These are phyloP conservation scores for Microglena sp. DNA, from an alignment of 139 green algal genomes.

Conservation along the genomic window DNA sequence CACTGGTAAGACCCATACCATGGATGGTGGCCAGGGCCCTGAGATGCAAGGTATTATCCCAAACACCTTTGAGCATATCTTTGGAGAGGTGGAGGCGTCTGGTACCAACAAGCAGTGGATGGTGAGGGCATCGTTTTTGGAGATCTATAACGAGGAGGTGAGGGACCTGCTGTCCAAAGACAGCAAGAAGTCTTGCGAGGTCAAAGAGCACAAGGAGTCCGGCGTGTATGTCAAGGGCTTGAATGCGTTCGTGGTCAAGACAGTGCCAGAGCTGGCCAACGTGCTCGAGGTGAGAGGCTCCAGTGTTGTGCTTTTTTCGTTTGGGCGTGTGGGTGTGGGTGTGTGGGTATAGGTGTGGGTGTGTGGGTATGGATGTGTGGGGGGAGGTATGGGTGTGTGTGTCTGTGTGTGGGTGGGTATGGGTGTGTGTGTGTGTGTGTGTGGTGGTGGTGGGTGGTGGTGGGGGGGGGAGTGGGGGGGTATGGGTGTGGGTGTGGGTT, in stretches of 20 bases:
- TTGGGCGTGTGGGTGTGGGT: background rate
- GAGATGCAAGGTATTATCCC: slow-evolving; percentile 71
- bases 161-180: slow-evolving; percentile 60
- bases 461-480: no score
- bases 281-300: slow-evolving; percentile 55
- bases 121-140: slow-evolving; percentile 69
- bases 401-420: no score
- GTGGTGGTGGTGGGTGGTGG: no score
- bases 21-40: slow-evolving; percentile 49
- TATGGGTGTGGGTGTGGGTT: no score
- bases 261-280: slow-evolving; percentile 59
- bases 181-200: slow-evolving; percentile 53
- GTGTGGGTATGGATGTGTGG: no score
- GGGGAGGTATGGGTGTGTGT: no score
- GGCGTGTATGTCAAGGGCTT: slow-evolving; percentile 81
- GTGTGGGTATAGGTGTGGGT: background rate
- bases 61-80: slow-evolving; percentile 65
- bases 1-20: slow-evolving; percentile 67
- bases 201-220: slow-evolving; percentile 67
- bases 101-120: slow-evolving; percentile 59
- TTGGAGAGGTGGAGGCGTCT: slow-evolving; percentile 50
- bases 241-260: slow-evolving; percentile 71
- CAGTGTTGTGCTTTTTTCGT: background rate
- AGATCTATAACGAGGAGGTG: slow-evolving; percentile 90
- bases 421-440: no score